phyloP scores from a whole-genome alignment of 2,329 filamentous ascomycete species.

The Colletotrichum horii region DNA sequence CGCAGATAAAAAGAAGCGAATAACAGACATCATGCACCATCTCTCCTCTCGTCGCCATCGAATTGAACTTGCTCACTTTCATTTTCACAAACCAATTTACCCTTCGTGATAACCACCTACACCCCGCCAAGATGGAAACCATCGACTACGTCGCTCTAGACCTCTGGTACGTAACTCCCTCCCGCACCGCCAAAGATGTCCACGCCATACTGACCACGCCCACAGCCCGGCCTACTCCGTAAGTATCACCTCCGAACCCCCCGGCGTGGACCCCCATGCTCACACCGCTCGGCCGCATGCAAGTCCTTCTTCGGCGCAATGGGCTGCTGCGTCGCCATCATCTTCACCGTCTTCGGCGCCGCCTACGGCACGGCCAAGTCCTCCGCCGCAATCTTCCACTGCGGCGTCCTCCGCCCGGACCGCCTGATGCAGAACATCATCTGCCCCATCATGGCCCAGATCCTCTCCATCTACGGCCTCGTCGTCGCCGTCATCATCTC shows the following conservation, averaged over 20 bases:
- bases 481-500: conserved; percentile 51
- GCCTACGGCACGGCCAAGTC: conserved; percentile 50
- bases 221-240: conserved; percentile 50
- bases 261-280: neutral
- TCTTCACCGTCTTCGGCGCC: conserved; percentile 57
- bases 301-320: conserved; percentile 49
- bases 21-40: neutral
- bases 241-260: conserved; percentile 20
- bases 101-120: neutral
- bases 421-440: conserved; percentile 50
- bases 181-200: neutral
- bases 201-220: neutral
- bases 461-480: conserved; percentile 52
- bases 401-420: conserved; percentile 48
- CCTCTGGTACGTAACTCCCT: conserved; percentile 35
- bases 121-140: conserved; percentile 29
- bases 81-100: neutral
- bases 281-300: too few relatives aligned
- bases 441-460: conserved; percentile 53
- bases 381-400: conserved; percentile 46
- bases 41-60: neutral
- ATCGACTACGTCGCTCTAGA: conserved; percentile 34
- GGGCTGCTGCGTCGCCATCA: conserved; percentile 49
- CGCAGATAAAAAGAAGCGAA: neutral
- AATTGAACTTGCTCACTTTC: neutral